Percentiles rank a stretch among this genome's conserved stretches.
phyloP scores from a whole-genome alignment of 495 filamentous ascomycete genomes.

The Aspergillus nanangensis region DNA sequence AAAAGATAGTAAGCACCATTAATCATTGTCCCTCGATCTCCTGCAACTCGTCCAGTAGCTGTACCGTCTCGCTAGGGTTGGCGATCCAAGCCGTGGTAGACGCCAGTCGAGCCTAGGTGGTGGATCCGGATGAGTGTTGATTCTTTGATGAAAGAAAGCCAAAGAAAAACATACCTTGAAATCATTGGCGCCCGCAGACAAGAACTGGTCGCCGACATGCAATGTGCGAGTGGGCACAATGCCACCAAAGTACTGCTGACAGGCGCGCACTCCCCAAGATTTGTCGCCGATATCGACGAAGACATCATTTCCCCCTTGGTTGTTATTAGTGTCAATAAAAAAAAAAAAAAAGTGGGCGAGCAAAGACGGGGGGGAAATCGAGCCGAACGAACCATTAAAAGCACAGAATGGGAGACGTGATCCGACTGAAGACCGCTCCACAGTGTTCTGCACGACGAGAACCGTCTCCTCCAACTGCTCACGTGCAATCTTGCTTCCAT shows the following conservation, averaged over 20 bases:
- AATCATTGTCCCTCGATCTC: slow-evolving; percentile 14
- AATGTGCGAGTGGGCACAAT: slow-evolving; percentile 63
- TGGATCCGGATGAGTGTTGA: background rate
- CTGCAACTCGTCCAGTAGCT: slow-evolving; percentile 75
- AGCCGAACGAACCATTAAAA: slow-evolving; percentile 81
- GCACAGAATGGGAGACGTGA: slow-evolving; percentile 85
- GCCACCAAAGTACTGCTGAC: slow-evolving; percentile 84
- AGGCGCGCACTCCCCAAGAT: slow-evolving; percentile 85
- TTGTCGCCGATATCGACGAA: slow-evolving; percentile 99
- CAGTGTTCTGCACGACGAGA: slow-evolving; percentile 82
- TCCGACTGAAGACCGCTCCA: slow-evolving; percentile 73
- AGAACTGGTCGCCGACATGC: slow-evolving; percentile 93
- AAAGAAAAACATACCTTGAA: slow-evolving; percentile 61
- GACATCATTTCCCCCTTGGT: slow-evolving; percentile 76
- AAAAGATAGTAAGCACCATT: background rate
- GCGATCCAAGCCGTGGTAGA: slow-evolving; percentile 87
- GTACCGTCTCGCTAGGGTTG: slow-evolving; percentile 82
- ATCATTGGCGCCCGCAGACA: slow-evolving; percentile 93
- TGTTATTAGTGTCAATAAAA: background rate
- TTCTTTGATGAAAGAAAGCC: background rate
- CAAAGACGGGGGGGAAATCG: background rate
- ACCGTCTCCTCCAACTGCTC: slow-evolving; percentile 96
- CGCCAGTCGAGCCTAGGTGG: slow-evolving; percentile 50
- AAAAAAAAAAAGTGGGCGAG: background rate
- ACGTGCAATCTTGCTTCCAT: slow-evolving; percentile 61